These are phyloP conservation scores for Globisporangium uncinulatum DNA, from an alignment of 352 stramenopile genomes.

Conservation along the genomic window DNA sequence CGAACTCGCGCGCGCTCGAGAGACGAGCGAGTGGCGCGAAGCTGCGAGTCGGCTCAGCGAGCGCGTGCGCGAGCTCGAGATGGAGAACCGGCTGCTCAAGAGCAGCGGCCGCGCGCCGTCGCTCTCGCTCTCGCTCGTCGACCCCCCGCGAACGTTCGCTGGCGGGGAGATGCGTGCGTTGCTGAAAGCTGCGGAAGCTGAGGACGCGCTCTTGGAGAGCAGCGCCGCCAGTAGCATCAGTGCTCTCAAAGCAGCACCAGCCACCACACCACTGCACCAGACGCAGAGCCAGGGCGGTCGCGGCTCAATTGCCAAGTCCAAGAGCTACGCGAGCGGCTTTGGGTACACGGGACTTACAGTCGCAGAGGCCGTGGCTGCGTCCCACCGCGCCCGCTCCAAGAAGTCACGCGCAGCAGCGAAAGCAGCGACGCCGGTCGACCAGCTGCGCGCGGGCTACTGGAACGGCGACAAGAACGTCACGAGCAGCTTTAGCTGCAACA, in stretches of 20 bases:
- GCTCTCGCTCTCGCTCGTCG: conserved; percentile 12
- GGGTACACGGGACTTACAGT: conserved; percentile 51
- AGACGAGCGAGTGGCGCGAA: conserved; percentile 42
- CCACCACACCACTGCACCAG: conserved; percentile 7
- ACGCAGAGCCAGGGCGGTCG: conserved; percentile 5
- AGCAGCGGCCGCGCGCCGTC: conserved; percentile 11
- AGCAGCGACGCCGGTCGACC: conserved; percentile 24
- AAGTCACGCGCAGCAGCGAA: conserved; percentile 18
- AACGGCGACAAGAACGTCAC: conserved; percentile 66
- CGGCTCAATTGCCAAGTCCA: conserved; percentile 45
- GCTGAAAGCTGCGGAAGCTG: conserved; percentile 11
- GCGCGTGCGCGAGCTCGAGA: conserved; percentile 61
- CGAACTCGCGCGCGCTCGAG: conserved; percentile 9
- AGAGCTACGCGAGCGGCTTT: conserved; percentile 52
- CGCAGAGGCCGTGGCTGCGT: conserved; percentile 54
- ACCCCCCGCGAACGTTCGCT: conserved; percentile 30
- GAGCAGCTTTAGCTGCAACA: conserved; percentile 82
- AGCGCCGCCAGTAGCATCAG: background rate
- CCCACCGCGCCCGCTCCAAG: conserved; percentile 49
- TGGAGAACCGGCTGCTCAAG: conserved; percentile 57
- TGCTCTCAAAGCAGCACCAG: background rate
- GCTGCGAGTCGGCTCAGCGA: conserved; percentile 44
- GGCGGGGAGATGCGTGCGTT: conserved; percentile 27
- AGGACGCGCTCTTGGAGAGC: conserved; percentile 7
- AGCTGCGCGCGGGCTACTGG: conserved; percentile 64